These are phyloP conservation scores for Cladorrhinum sp. DNA, from an alignment of 2,329 filamentous ascomycete genomes.

Conservation along the genomic window DNA sequence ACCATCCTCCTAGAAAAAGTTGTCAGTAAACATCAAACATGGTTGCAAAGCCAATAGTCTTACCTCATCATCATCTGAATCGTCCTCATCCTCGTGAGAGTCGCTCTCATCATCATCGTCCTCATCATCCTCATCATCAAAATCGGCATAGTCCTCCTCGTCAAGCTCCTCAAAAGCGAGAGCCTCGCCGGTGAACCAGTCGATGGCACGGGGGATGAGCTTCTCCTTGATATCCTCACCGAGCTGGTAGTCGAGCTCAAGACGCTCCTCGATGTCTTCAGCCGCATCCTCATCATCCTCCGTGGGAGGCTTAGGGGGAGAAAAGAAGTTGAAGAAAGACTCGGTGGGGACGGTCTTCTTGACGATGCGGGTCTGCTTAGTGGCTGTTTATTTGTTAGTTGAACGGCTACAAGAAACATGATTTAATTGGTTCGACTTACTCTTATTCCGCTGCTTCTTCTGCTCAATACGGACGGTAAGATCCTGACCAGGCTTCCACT, in stretches of 20 bases:
- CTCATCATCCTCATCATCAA: conserved; percentile 91
- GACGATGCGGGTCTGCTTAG: conserved; percentile 97
- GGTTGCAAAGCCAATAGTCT: conserved; percentile 30
- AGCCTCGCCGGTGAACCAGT: conserved; percentile 99
- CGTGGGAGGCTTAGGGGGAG: conserved; percentile 80
- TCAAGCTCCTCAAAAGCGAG: conserved; percentile 93
- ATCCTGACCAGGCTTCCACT: conserved; percentile 92
- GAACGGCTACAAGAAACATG: background rate
- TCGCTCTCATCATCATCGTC: conserved; percentile 86
- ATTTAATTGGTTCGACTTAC: conserved; percentile 50
- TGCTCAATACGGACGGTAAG: conserved; percentile 92
- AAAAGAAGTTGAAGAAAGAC: conserved; percentile 99
- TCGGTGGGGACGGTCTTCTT: conserved; percentile 99
- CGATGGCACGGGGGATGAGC: conserved; percentile 94
- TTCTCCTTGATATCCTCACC: conserved; percentile 99
- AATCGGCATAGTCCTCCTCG: conserved; percentile 77
- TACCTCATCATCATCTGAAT: conserved; percentile 72
- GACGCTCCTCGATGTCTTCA: conserved; percentile 91
- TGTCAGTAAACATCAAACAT: conserved; percentile 8
- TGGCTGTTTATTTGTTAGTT: conserved; percentile 59
- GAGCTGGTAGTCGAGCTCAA: conserved; percentile 97
- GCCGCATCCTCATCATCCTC: conserved; percentile 74
- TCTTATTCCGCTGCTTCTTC: conserved; percentile 99
- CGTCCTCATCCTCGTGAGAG: conserved; percentile 74
- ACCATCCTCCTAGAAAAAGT: conserved; percentile 65